Evolutionary conservation across 225 moss, liverwort and hornwort species (phyloP).

Genomic region (Physcomitrium patens): DNA sequence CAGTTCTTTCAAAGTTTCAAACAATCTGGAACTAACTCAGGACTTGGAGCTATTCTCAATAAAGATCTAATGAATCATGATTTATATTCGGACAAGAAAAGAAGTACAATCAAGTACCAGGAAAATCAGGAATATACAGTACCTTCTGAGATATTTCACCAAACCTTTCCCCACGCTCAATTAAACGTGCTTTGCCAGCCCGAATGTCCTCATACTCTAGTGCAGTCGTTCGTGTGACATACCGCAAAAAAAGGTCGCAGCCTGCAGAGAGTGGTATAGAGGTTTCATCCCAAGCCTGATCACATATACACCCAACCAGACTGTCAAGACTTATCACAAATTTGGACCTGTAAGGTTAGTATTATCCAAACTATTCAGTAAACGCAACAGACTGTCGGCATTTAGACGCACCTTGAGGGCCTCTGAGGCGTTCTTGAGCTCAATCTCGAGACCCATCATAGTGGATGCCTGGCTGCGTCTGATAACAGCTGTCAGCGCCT

Average conservation of each 20-base stretch:
- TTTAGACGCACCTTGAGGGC: slow-evolving; percentile 56
- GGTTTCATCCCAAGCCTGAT: slow-evolving; percentile 83
- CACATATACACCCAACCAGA: slow-evolving; percentile 43
- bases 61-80: neutral
- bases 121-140: neutral
- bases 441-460: slow-evolving; percentile 86
- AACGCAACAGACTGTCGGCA: slow-evolving; percentile 1
- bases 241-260: slow-evolving; percentile 90
- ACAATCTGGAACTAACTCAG: slow-evolving; percentile 18
- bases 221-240: slow-evolving; percentile 82
- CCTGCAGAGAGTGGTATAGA: slow-evolving; percentile 91
- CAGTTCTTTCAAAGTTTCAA: slow-evolving; percentile 8
- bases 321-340: slow-evolving; percentile 28
- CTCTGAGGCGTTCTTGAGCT: slow-evolving; percentile 74
- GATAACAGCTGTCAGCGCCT: slow-evolving; percentile 74
- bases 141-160: slow-evolving; percentile 89
- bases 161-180: slow-evolving; percentile 82
- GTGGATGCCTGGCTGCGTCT: slow-evolving; percentile 72
- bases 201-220: slow-evolving; percentile 76
- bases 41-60: neutral
- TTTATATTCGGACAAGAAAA: neutral
- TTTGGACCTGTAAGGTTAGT: neutral
- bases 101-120: neutral
- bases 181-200: slow-evolving; percentile 79
- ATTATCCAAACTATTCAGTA: slow-evolving; percentile 7